These are phyloP conservation scores for Pichia terricola DNA, from an alignment of 1,139 yeast genomes.

Conservation along the genomic window DNA sequence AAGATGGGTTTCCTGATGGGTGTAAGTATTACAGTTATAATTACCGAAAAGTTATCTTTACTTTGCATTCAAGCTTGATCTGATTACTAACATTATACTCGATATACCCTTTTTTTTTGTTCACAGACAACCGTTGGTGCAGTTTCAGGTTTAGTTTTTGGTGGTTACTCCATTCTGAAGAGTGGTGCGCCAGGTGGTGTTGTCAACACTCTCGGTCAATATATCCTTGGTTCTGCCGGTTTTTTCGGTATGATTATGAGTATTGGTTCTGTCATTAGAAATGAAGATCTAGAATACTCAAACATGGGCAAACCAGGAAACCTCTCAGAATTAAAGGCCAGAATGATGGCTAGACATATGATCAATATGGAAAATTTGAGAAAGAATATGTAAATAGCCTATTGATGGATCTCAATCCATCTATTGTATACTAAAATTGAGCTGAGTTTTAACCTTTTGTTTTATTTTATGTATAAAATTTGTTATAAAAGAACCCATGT, in stretches of 20 bases:
- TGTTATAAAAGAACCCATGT: neutral
- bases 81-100: neutral
- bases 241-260: conserved; percentile 96
- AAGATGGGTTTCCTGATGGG: conserved; percentile 99
- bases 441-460: neutral
- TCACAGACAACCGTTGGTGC: conserved; percentile 75
- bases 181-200: conserved; percentile 98
- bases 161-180: conserved; percentile 83
- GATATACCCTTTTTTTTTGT: neutral
- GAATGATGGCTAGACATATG: conserved; percentile 26
- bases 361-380: conserved; percentile 21
- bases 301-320: conserved; percentile 16
- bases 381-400: conserved; percentile 7
- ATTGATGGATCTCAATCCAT: neutral
- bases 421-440: neutral
- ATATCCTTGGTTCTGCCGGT: conserved; percentile 93
- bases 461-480: neutral
- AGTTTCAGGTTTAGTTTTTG: conserved; percentile 89
- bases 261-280: conserved; percentile 85
- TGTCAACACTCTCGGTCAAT: conserved; percentile 92
- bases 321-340: conserved; percentile 25
- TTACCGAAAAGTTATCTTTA: neutral
- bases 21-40: conserved; percentile 1
- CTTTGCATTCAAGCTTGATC: neutral
- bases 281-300: conserved; percentile 35